These are phyloP conservation scores for Penstemon barbatus DNA, from an alignment of 257 asterid species.

Conservation along the genomic window DNA sequence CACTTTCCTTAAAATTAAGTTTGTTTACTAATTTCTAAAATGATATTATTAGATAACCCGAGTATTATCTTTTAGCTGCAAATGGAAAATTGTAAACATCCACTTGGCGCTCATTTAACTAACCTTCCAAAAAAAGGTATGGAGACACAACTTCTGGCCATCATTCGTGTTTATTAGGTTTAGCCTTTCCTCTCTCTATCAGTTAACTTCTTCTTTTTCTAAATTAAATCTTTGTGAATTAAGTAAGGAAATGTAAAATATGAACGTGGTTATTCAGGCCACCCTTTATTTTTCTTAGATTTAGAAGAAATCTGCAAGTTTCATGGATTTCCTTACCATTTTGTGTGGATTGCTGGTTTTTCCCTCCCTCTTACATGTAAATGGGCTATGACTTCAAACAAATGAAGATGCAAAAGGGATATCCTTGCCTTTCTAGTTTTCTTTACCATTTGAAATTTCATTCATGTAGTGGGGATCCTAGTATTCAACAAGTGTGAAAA, in stretches of 20 bases:
- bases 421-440: background rate
- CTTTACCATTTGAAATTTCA: background rate
- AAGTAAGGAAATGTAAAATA: background rate
- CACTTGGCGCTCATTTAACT: background rate
- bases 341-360: slow-evolving; percentile 1
- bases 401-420: slow-evolving; percentile 7
- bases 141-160: background rate
- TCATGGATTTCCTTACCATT: background rate
- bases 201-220: background rate
- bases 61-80: background rate
- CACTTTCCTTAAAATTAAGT: background rate
- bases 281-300: slow-evolving; percentile 7
- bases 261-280: background rate
- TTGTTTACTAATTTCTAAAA: background rate
- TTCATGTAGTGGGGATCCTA: background rate
- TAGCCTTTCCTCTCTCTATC: background rate
- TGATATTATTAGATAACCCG: background rate
- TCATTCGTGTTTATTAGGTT: background rate
- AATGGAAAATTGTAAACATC: background rate
- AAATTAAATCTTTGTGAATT: background rate
- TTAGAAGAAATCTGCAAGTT: background rate
- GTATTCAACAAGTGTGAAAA: background rate
- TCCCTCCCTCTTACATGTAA: background rate
- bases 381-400: background rate
- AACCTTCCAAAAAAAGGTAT: background rate